Evolutionary conservation across 2,329 filamentous ascomycete genomes (phyloP).

Genomic region (Colletotrichum destructivum): DNA sequence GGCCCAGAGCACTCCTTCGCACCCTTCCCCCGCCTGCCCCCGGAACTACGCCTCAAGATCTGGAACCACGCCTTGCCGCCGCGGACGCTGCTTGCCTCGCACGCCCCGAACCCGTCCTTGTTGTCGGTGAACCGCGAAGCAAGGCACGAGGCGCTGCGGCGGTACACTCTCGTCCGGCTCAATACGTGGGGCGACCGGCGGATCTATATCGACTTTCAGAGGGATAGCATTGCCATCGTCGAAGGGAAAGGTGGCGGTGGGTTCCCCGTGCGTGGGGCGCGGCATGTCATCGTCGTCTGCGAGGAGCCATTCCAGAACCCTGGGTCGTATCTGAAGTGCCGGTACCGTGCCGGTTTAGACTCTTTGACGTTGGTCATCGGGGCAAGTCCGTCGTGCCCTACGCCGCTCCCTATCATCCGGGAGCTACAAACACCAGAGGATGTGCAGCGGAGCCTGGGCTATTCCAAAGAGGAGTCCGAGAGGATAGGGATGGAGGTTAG

Average conservation of each 20-base stretch:
- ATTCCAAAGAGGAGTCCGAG: slow-evolving; percentile 28
- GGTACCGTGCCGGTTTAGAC: slow-evolving; percentile 33
- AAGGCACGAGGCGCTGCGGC: slow-evolving; percentile 26
- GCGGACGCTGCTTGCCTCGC: slow-evolving; percentile 32
- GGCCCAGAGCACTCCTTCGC: slow-evolving; percentile 36
- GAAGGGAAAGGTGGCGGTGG: slow-evolving; percentile 39
- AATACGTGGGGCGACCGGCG: slow-evolving; percentile 41
- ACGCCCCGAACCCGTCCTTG: slow-evolving; percentile 32
- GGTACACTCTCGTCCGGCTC: slow-evolving; percentile 27
- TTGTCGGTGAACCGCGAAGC: slow-evolving; percentile 35
- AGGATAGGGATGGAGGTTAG: slow-evolving; percentile 32
- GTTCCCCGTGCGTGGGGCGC: slow-evolving; percentile 36
- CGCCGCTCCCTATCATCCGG: slow-evolving; percentile 26
- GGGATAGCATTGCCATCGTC: slow-evolving; percentile 31
- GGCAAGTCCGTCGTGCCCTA: neutral
- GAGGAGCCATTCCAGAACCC: slow-evolving; percentile 38
- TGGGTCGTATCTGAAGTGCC: slow-evolving; percentile 35
- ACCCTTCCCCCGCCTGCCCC: slow-evolving; percentile 23
- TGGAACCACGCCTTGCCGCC: slow-evolving; percentile 37
- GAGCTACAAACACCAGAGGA: slow-evolving; percentile 20
- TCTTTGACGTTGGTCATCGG: slow-evolving; percentile 35
- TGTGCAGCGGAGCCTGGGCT: slow-evolving; percentile 14
- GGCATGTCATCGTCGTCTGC: slow-evolving; percentile 34
- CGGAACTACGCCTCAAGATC: slow-evolving; percentile 39
- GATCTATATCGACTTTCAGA: slow-evolving; percentile 33